Evolutionary conservation across 73 alveolate genomes (phyloP).

Genomic region (Tetrahymena thermophila): DNA sequence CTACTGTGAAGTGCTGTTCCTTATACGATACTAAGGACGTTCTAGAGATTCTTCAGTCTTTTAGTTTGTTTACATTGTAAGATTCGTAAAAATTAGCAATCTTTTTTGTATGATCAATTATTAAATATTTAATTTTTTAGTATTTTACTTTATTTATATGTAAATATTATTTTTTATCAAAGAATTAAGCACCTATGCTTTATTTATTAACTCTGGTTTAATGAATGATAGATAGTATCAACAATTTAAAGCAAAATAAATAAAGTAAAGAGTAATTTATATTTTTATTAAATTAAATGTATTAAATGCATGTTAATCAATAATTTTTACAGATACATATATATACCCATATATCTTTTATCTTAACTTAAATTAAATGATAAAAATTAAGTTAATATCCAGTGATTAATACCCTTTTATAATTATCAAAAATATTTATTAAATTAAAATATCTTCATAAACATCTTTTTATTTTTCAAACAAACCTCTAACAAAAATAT

Average conservation of each 20-base stretch:
- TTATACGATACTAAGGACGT: not conserved
- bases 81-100: not conserved
- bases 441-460: not conserved
- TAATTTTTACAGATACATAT: too few species aligned
- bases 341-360: too few species aligned
- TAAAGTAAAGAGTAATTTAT: not conserved
- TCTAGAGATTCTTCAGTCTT: not conserved
- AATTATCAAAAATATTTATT: not conserved
- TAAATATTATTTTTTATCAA: too few species aligned
- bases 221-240: too few species aligned
- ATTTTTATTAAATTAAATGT: too few species aligned
- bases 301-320: not conserved
- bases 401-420: not conserved
- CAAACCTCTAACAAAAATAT: not conserved
- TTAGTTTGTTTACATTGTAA: not conserved
- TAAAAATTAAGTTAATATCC: not conserved
- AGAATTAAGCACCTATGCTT: not conserved
- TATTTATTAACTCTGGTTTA: not conserved
- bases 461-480: not conserved
- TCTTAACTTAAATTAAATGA: too few species aligned
- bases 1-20: not conserved
- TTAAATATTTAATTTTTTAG: not conserved
- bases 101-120: not conserved
- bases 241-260: too few species aligned
- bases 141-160: too few species aligned